A percentile compares a stretch with the other conserved stretches of the same genome.
Conservation (phyloP, 129 eudicot species). For the Artemisia annua region DNA sequence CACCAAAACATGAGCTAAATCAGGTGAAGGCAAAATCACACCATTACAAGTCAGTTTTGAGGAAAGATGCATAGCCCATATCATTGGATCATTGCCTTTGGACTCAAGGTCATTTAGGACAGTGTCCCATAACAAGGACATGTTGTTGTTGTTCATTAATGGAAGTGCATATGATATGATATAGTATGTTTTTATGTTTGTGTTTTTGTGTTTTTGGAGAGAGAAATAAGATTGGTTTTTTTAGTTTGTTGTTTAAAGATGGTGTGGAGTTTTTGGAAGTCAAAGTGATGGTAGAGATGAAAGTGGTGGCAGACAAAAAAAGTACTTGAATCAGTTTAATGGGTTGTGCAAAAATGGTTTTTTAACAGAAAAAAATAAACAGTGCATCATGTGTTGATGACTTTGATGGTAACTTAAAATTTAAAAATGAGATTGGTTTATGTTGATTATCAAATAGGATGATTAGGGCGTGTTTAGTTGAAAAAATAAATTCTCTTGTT, state of each 20-base stretch:
- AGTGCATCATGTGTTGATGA: too few relatives aligned
- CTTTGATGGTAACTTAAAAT: too few relatives aligned
- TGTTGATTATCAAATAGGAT: too few relatives aligned
- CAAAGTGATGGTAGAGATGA: constrained; percentile 18
- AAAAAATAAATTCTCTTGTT: too few relatives aligned
- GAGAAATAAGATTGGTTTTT: constrained; percentile 5
- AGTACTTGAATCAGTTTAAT: constrained; percentile 21
- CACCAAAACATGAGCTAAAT: constrained; percentile 69
- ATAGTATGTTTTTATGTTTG: not conserved
- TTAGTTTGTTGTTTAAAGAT: constrained; percentile 25
- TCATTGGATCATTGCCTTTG: constrained; percentile 72
- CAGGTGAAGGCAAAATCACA: constrained; percentile 62
- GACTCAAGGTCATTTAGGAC: constrained; percentile 64
- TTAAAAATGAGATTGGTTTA: too few relatives aligned
- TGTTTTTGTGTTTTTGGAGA: not conserved
- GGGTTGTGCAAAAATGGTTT: too few relatives aligned
- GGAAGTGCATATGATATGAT: constrained; percentile 10
- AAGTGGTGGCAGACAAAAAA: constrained; percentile 41
- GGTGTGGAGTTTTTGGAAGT: constrained; percentile 30
- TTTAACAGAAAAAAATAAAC: too few relatives aligned
- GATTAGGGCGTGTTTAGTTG: too few relatives aligned
- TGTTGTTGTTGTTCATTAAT: constrained; percentile 41
- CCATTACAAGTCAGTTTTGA: constrained; percentile 62
- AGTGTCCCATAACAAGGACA: constrained; percentile 67
- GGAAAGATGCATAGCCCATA: constrained; percentile 84